Evolutionary conservation across 768 basidiomycete genomes (phyloP).

Genomic region (Hirschioporus abietinus): DNA sequence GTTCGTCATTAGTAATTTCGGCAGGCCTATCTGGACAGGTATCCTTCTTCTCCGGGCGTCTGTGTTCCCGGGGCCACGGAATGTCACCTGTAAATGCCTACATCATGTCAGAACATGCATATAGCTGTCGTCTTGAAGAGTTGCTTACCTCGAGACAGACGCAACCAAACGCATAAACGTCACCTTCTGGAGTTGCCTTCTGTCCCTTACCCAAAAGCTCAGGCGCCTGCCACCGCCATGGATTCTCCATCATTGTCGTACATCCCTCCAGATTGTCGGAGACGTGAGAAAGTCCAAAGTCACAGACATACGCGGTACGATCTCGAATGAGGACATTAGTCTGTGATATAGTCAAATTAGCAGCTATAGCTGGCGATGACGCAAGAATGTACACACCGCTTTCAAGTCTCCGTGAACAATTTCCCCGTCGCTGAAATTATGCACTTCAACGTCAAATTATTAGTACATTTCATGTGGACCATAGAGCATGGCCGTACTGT

Average conservation of each 20-base stretch:
- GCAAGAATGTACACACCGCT: too few species aligned
- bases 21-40: background rate
- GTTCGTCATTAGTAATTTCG: background rate
- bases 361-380: too few species aligned
- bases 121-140: background rate
- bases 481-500: too few species aligned
- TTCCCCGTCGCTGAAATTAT: too few species aligned
- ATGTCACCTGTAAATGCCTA: background rate
- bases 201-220: background rate
- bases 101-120: background rate
- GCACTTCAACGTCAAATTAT: too few species aligned
- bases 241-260: background rate
- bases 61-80: background rate
- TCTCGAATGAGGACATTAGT: background rate
- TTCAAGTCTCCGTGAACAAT: too few species aligned
- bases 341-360: too few species aligned
- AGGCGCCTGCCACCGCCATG: background rate
- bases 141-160: background rate
- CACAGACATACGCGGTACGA: background rate
- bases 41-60: background rate
- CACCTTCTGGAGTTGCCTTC: background rate
- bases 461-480: too few species aligned
- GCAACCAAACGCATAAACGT: conserved; percentile 2
- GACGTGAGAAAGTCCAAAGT: background rate
- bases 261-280: background rate